Percentiles rank a stretch among this genome's conserved stretches.
These are phyloP conservation scores for Lotus japonicus DNA, from an alignment of 306 rosid species.

Conservation along the genomic window DNA sequence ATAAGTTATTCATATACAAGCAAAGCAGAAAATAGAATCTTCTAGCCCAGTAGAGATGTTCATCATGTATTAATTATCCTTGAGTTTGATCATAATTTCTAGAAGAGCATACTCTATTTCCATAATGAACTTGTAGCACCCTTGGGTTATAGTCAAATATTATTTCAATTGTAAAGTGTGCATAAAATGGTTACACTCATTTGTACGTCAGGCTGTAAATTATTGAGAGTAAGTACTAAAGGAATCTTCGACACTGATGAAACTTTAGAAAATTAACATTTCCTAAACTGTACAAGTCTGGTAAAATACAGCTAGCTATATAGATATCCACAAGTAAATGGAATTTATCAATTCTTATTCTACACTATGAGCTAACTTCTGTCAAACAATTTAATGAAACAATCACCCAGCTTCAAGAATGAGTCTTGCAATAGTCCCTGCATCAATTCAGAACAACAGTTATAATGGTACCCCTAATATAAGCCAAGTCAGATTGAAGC, in stretches of 20 bases:
- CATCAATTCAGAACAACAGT: neutral
- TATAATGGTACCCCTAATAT: no score
- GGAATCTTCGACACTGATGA: slow-evolving; percentile 5
- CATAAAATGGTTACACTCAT: neutral
- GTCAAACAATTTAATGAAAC: neutral
- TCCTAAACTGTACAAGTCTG: slow-evolving; percentile 55
- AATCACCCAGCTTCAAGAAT: slow-evolving; percentile 24
- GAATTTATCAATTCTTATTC: slow-evolving; percentile 40
- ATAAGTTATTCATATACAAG: no score
- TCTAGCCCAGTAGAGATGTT: no score
- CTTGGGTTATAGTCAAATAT: no score
- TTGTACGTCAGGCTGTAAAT: neutral
- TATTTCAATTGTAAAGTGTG: no score
- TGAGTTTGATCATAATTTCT: no score
- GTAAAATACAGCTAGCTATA: slow-evolving; percentile 30
- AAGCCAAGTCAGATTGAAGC: no score
- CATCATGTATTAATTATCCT: no score
- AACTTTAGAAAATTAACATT: slow-evolving; percentile 30
- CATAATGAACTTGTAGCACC: no score
- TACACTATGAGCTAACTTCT: slow-evolving; percentile 29
- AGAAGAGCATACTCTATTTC: no score
- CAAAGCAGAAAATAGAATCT: no score
- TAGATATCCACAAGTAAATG: slow-evolving; percentile 43
- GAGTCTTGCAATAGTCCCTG: slow-evolving; percentile 31
- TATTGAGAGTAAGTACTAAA: neutral